Base-by-base conservation (phyloP, 345 rosid genomes). In the Eutrema heterophyllum region DNA sequence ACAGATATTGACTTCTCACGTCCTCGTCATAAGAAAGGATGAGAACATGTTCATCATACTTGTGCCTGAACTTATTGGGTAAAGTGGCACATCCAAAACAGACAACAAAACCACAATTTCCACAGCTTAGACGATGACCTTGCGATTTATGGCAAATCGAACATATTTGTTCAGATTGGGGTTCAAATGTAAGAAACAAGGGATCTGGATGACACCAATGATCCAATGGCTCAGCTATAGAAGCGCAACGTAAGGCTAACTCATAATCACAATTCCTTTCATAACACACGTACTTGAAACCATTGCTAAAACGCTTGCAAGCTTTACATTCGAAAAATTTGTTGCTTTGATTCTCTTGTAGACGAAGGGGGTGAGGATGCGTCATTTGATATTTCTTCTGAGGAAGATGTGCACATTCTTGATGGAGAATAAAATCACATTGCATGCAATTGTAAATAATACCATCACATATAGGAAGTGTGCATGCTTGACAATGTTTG, bases 361-460 rank as follows among this genome's bases (percentile, higher is more conserved):
- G 21, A 32, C 5, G 18, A 32, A 67, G 57, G 5, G 41, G 24
- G 27, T 71, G 74, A 8, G n/a, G 43, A 52, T 76, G 80, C 2
- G 16, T 12, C 0, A 14, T 41, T 7, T 70, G 74, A 0, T 18
- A 44, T 59, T 59, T 75, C 51, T 24, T 24, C 1, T 26, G 50
- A 26, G 80, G 78, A 36, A 80, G 52, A 9, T 80, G 29, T 38
- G 73, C 77, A 14, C 82, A 79, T 45, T 6, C 13, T 58, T 60
- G 13, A 16, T 79, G 82, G 18, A 75, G 77, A 12, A 38, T 24
- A 7, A 66, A 80, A 44, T 64, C 56, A 16, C 80, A 71, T 10
- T 72, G 45, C 9, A 65, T 46, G 24, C 80, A 71, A 41, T 2
- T 11, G 57, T 71, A 80, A 32, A 65, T 71, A 3, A 39, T 29